Evolutionary conservation across 2,329 filamentous ascomycete genomes (phyloP).

Genomic region (Aspergillus sergii): DNA sequence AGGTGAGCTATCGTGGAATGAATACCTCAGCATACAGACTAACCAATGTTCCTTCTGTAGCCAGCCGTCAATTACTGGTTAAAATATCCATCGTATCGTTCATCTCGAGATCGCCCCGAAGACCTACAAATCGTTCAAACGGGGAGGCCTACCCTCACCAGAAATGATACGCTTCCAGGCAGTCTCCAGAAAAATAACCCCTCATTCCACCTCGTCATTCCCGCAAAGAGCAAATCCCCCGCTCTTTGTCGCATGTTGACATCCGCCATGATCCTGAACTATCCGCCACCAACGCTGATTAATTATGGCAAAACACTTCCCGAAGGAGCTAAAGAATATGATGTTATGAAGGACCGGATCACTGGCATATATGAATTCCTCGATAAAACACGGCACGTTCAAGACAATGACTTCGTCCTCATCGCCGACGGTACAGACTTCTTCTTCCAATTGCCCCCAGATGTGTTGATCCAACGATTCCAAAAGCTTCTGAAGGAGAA

Average conservation of each 20-base stretch:
- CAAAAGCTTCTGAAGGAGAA: conserved; percentile 56
- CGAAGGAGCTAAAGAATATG: conserved; percentile 35
- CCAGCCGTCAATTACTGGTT: conserved; percentile 33
- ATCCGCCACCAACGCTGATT: conserved; percentile 60
- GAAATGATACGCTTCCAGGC: conserved; percentile 33
- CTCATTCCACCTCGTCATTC: conserved; percentile 59
- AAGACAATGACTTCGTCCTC: conserved; percentile 63
- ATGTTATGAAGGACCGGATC: conserved; percentile 50
- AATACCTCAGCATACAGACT: conserved; percentile 1
- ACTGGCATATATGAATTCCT: conserved; percentile 53
- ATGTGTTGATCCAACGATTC: conserved; percentile 65
- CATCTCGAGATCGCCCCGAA: conserved; percentile 34
- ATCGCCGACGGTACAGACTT: conserved; percentile 66
- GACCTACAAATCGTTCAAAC: conserved; percentile 32
- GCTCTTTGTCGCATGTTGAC: conserved; percentile 61
- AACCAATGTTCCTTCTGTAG: conserved; percentile 16
- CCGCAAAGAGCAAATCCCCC: conserved; percentile 49
- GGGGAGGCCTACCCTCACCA: conserved; percentile 18
- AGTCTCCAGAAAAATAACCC: conserved; percentile 38
- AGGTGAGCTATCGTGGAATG: conserved; percentile 12
- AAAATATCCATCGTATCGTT: conserved; percentile 37
- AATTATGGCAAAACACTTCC: conserved; percentile 42
- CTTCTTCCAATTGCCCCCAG: conserved; percentile 66
- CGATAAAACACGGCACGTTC: conserved; percentile 49
- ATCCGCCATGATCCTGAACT: conserved; percentile 61